Conservation (phyloP, 192 early-diverging fungal species). For the Coemansia sp. region DNA sequence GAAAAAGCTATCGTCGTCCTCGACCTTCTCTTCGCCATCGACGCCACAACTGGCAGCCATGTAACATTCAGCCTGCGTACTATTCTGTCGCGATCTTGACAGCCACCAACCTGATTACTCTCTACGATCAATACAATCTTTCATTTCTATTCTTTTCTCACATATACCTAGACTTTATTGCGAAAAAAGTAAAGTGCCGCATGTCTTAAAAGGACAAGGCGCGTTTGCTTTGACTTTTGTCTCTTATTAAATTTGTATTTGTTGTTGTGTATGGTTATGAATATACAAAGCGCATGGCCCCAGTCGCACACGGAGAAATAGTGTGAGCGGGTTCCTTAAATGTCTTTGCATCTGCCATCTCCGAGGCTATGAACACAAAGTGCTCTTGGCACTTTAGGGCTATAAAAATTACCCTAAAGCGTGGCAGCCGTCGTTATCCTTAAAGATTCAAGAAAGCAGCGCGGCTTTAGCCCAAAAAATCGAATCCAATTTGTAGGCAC, state of each 20-base stretch:
- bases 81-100: background rate
- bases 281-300: slow-evolving; percentile 49
- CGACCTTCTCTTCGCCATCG: slow-evolving; percentile 29
- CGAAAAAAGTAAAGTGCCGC: background rate
- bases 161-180: background rate
- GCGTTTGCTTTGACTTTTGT: background rate
- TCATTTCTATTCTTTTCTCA: background rate
- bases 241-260: background rate
- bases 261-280: background rate
- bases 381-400: slow-evolving; percentile 39
- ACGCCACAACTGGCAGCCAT: slow-evolving; percentile 15
- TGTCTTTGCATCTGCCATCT: slow-evolving; percentile 38
- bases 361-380: slow-evolving; percentile 35
- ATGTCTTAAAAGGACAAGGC: background rate
- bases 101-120: background rate
- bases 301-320: slow-evolving; percentile 13
- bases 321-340: slow-evolving; percentile 34
- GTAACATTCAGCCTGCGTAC: slow-evolving; percentile 4
- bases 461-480: slow-evolving; percentile 8
- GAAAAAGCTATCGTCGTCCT: slow-evolving; percentile 14
- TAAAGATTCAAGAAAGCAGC: background rate
- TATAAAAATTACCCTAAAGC: slow-evolving; percentile 25
- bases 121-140: background rate
- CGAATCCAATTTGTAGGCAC: slow-evolving; percentile 4
- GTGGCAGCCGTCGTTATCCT: slow-evolving; percentile 51